Percentiles rank a stretch among this genome's conserved stretches.
These are phyloP conservation scores for Nicotiana tabacum DNA, from an alignment of 257 asterid species.

Conservation along the genomic window DNA sequence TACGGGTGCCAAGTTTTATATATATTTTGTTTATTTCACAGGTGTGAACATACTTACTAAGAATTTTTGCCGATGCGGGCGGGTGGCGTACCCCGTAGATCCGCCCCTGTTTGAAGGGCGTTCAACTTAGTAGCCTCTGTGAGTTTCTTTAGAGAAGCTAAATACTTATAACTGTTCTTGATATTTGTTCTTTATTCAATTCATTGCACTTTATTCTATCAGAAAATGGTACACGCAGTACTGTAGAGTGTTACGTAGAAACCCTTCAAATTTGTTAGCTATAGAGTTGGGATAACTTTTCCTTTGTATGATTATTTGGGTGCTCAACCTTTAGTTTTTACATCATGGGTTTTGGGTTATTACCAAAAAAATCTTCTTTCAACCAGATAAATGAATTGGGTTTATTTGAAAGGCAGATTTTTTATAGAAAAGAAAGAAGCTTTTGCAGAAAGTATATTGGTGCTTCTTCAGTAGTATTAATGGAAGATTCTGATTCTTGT, in stretches of 20 bases:
- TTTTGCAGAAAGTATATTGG: conserved; percentile 30
- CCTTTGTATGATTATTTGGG: background rate
- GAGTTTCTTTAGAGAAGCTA: no score
- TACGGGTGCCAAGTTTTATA: no score
- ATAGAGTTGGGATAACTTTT: conserved; percentile 4
- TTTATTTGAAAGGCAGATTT: conserved; percentile 11
- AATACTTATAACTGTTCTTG: no score
- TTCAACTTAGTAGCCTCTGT: no score
- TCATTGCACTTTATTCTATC: no score
- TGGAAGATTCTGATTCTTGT: conserved; percentile 36
- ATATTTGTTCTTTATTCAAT: no score
- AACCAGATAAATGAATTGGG: conserved; percentile 21
- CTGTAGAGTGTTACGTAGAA: background rate
- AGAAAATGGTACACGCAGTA: no score
- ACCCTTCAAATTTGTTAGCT: background rate
- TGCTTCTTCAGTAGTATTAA: conserved; percentile 28
- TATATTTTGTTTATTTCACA: no score
- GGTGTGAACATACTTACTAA: no score
- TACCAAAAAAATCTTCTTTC: conserved; percentile 23
- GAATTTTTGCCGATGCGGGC: no score
- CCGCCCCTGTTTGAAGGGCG: no score
- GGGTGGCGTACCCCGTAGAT: no score
- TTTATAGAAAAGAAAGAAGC: conserved; percentile 4
- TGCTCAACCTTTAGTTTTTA: conserved; percentile 20
- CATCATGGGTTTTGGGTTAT: conserved; percentile 40